A percentile compares a stretch with the other conserved stretches of the same genome.
phyloP scores from a whole-genome alignment of 2,329 filamentous ascomycete genomes.

The Alternaria atra region DNA sequence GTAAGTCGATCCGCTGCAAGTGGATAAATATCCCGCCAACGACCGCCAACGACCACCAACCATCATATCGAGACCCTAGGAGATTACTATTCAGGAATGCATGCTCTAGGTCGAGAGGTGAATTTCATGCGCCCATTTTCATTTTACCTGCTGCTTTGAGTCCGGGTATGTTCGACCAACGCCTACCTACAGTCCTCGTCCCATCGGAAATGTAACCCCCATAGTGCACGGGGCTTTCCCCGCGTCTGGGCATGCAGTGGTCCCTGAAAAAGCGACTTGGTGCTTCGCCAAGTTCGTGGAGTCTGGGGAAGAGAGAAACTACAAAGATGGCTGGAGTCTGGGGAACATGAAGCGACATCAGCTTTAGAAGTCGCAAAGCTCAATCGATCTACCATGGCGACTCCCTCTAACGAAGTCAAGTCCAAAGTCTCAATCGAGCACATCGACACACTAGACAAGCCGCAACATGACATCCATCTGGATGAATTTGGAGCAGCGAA shows the following conservation, averaged over 20 bases:
- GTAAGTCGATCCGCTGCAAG: neutral
- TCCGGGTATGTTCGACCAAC: neutral
- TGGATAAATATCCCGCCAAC: neutral
- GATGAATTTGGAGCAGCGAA: slow-evolving; percentile 37
- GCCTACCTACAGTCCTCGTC: neutral
- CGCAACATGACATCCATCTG: slow-evolving; percentile 23
- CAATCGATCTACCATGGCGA: neutral
- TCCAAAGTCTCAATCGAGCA: slow-evolving; percentile 15
- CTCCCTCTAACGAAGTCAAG: neutral
- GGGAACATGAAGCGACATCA: neutral
- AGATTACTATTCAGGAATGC: neutral
- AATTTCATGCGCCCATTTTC: neutral
- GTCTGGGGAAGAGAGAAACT: neutral
- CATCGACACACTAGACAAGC: slow-evolving; percentile 21
- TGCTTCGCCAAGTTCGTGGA: neutral
- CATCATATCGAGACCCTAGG: neutral
- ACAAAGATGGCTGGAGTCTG: neutral
- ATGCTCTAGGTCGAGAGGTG: neutral
- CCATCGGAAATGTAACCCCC: neutral
- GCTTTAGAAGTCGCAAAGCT: neutral
- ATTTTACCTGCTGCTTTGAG: neutral
- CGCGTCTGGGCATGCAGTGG: neutral
- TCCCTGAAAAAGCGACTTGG: neutral
- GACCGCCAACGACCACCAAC: neutral
- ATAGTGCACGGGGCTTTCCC: neutral